Percentiles rank a stretch among this genome's conserved stretches.
Evolutionary conservation across 108 stramenopile genomes (phyloP).

Genomic region (Asterionellopsis glacialis): DNA sequence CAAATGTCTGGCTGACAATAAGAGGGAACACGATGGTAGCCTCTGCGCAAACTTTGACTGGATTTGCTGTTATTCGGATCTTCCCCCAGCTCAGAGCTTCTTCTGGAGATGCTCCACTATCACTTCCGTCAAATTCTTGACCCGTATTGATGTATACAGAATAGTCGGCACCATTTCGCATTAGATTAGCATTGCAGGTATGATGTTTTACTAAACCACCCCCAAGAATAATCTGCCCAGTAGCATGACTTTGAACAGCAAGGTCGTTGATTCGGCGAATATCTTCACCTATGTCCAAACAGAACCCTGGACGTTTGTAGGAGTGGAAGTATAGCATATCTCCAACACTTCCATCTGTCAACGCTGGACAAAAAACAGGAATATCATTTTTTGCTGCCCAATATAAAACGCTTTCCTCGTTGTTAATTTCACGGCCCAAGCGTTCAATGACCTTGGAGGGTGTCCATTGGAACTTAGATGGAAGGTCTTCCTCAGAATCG

Average conservation of each 20-base stretch:
- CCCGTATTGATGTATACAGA: constrained; percentile 98
- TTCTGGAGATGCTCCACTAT: constrained; percentile 95
- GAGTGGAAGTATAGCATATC: constrained; percentile 99
- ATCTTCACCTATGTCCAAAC: constrained; percentile 92
- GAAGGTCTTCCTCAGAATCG: constrained; percentile 15
- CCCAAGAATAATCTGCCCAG: constrained; percentile 97
- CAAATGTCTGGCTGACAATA: constrained; percentile 96
- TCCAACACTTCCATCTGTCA: constrained; percentile 98
- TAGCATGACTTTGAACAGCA: constrained; percentile 86
- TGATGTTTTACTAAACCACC: constrained; percentile 99
- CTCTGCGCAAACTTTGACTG: constrained; percentile 95
- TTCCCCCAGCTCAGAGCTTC: constrained; percentile 99
- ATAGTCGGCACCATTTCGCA: constrained; percentile 99
- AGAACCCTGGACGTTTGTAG: constrained; percentile 96
- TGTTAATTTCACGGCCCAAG: constrained; percentile 91
- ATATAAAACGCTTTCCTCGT: constrained; percentile 92
- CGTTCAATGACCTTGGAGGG: constrained; percentile 94
- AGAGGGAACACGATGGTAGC: constrained; percentile 96
- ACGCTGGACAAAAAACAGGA: constrained; percentile 98
- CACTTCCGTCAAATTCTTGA: constrained; percentile 97
- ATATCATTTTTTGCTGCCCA: constrained; percentile 97
- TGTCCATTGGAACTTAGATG: constrained; percentile 74
- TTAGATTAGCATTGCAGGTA: constrained; percentile 98
- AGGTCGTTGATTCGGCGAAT: constrained; percentile 95
- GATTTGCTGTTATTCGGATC: constrained; percentile 87